Evolutionary conservation across 2,329 filamentous ascomycete species (phyloP).

Genomic region (Aureobasidium sp.): DNA sequence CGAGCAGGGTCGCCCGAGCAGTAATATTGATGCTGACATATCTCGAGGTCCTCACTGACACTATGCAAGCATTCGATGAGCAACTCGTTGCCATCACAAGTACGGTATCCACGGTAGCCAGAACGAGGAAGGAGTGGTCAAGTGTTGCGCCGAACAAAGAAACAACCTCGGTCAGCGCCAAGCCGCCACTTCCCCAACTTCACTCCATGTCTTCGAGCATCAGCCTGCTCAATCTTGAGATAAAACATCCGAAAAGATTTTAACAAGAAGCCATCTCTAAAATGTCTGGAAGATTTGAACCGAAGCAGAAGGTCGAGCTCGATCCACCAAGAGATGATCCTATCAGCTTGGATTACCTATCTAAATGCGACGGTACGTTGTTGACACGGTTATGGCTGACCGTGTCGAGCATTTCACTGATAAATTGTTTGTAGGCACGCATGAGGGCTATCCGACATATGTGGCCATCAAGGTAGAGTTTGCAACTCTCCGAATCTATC

Average conservation of each 20-base stretch:
- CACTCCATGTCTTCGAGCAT: not conserved
- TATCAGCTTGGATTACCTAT: slow-evolving; percentile 73
- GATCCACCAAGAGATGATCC: slow-evolving; percentile 79
- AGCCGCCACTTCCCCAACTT: not conserved
- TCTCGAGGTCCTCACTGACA: not conserved
- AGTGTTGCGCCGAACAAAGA: not conserved
- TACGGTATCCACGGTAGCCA: too few species aligned
- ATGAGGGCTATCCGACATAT: slow-evolving; percentile 54
- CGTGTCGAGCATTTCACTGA: not conserved
- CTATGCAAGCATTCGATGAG: not conserved
- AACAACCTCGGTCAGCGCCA: slow-evolving; percentile 8
- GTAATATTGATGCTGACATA: not conserved
- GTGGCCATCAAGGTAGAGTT: slow-evolving; percentile 50
- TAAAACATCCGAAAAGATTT: not conserved
- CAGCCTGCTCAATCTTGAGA: not conserved
- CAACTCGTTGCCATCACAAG: not conserved
- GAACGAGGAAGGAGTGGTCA: not conserved
- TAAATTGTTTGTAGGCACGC: slow-evolving; percentile 44
- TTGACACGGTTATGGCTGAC: not conserved
- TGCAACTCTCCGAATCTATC: too few species aligned
- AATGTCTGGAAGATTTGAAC: slow-evolving; percentile 51
- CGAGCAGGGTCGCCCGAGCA: not conserved
- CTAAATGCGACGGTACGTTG: slow-evolving; percentile 67
- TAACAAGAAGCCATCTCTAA: not conserved
- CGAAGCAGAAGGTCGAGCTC: slow-evolving; percentile 68